Evolutionary conservation across 23 red algal species (phyloP), one percentile per base, ranked within the genome.

Genomic region (Agarophyton chilense): DNA sequence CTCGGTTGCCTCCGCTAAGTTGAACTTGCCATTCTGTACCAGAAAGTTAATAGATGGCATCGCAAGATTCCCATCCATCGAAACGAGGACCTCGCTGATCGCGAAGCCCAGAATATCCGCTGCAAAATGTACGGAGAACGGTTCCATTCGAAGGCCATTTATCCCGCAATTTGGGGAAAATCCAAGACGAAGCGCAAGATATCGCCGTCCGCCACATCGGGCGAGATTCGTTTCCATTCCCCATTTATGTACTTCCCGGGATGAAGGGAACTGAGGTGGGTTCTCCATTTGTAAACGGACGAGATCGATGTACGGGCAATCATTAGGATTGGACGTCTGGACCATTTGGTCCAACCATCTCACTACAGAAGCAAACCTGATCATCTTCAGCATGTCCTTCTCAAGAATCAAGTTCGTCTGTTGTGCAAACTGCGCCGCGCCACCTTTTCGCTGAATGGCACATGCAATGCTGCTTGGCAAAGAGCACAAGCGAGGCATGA

Each of bases 61-160:
- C 24, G 55, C 55, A 28, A 82, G 12, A 54, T 45, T 63, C 2
- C 78, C 51, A 14, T 82, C 78, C n/a, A 21, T 13, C 32, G 78
- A 82, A 9, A 82, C 55, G 32, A 56, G 50, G 1, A 65, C 78
- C 13, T 41, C 31, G 12, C 53, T 2, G 33, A 82, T 19, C 43
- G 78, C 53, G 57, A 62, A 63, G 5, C 46, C 54, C 25, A 82
- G 52, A n/a, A 82, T 18, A 19, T 82, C 78, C 14, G 78, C 78
- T 43, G 78, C 78, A 19, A 82, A 82, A 46, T 28, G 52, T 5
- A 82, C 57, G 10, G 54, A 63, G 53, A 82, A 63, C 32, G 78
- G 54, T 28, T 54, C 78, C 78, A 82, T 82, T 46, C 51, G 55
- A 9, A 78, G 22, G 51, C 51, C 73, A 28, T 56, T 52, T 16